A percentile compares a stretch with the other conserved stretches of the same genome.
phyloP scores from a whole-genome alignment of 768 basidiomycete species.

The Rhizopogon rudus region DNA sequence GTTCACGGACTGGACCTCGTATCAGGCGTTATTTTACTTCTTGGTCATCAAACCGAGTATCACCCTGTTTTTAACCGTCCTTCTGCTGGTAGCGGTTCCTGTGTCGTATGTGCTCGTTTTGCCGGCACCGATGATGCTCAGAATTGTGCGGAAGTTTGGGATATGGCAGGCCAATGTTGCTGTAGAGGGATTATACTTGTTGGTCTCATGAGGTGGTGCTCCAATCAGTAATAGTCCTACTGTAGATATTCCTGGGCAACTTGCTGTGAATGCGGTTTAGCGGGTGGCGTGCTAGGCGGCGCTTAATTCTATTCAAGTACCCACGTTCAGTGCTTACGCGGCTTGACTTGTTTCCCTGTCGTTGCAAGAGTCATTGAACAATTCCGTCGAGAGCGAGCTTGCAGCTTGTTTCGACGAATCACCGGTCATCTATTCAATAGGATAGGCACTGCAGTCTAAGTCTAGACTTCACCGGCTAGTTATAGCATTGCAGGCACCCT shows the following conservation, averaged over 20 bases:
- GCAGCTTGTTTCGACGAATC: not conserved
- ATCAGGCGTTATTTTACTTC: slow-evolving; percentile 85
- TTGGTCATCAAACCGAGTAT: slow-evolving; percentile 82
- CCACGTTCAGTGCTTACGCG: slow-evolving; percentile 30
- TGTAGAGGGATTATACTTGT: slow-evolving; percentile 59
- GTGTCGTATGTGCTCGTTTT: slow-evolving; percentile 54
- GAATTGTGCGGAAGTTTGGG: slow-evolving; percentile 61
- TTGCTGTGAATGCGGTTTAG: slow-evolving; percentile 12
- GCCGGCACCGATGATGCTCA: slow-evolving; percentile 63
- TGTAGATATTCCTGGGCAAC: not conserved
- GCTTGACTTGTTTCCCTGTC: slow-evolving; percentile 29
- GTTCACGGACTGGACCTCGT: slow-evolving; percentile 81
- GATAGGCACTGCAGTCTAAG: not conserved
- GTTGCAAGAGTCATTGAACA: slow-evolving; percentile 1
- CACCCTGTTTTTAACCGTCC: slow-evolving; percentile 59
- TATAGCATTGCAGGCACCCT: not conserved
- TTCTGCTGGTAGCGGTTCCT: slow-evolving; percentile 51
- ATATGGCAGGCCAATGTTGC: slow-evolving; percentile 84
- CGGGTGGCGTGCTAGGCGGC: slow-evolving; percentile 25
- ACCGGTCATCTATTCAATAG: not conserved
- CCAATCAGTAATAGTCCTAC: not conserved
- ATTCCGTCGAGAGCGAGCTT: not conserved
- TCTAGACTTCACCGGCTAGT: not conserved
- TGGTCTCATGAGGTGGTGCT: slow-evolving; percentile 25
- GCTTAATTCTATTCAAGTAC: slow-evolving; percentile 16